Evolutionary conservation across 2,329 filamentous ascomycete genomes (phyloP), one percentile per base, ranked within the genome.

Genomic region (Epicoccum nigrum): DNA sequence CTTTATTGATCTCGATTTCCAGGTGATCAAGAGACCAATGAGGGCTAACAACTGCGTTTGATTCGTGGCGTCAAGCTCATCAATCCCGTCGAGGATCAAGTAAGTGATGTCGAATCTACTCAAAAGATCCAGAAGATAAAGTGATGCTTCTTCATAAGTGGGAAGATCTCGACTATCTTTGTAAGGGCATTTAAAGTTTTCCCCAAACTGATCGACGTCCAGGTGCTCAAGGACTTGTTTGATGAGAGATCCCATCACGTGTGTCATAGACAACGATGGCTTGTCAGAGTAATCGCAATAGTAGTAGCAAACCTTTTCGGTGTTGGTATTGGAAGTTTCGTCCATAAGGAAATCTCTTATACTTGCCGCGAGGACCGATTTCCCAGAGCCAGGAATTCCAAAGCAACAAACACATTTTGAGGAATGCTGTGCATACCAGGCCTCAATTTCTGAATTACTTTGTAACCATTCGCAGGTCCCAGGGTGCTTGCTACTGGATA

Each of bases 331-430:
- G 4, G 21, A 23, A 23, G 12, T 3, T 13, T 17, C 9, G 9
- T 27, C 34, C 12, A 33, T 8, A 4, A 33, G 15, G n/a, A 33
- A 33, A 21, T 35, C 33, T 15, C 16, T 13, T 19, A 39, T 2
- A 13, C 21, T 27, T 7, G 35, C 35, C 2, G 56, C 21, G 3
- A 65, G 39, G 2, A 67, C 42, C 1, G 61, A 62, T 52, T 64
- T 67, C 1, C 61, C 59, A 8, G 62, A 62, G 1, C 59, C 62
- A 0, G 58, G 62, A 17, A 65, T 67, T 2, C 59, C 61, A 35
- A 59, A 67, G 28, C 23, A 63, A 15, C 47, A 58, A 1, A 65
- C 30, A 28, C 53, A 63, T n/a, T 46, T 38, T 1, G 60, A 59
- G 0, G 4, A 15, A 13, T 38, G 17, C 1, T 50, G 38, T 16